Base-by-base conservation (phyloP, 768 basidiomycete genomes). In the Mycena latifolia region DNA sequence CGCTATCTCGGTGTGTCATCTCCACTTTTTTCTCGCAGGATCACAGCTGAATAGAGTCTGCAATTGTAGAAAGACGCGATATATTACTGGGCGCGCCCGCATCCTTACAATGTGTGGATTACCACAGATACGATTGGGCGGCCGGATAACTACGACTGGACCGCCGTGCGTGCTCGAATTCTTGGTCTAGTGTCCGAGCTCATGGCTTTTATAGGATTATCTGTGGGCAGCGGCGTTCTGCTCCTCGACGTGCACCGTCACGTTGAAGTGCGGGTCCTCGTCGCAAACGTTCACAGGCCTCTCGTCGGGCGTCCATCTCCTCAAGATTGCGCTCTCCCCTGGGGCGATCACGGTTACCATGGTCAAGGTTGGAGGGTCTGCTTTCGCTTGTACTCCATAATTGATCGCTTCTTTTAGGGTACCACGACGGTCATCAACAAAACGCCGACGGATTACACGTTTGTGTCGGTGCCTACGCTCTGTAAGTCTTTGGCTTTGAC, bases 181-280 rank as follows among this genome's bases (percentile, higher is more conserved):
- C 22, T 37, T 64, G 5, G 18, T 3, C 6, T n/a, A 22, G 11
- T 72, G 62, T 71, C 59, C 37, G 12, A 12, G 5, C 41, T 43
- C 15, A 46, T 22, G n/a, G 2, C 24, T 24, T 11, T 11, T n/a
- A 20, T 65, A 88, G 80, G 88, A 91, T 72, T 84, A 82, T 18
- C 82, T 93, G 65, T 94, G 88, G 87, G 90, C 85, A 0, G 85
- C 86, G 22, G 89, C 88, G 1, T 86, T 91, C 72, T 80, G 88
- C 31, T 86, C 84, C 6, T 80, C 80, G 5, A 76, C 84, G 18
- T 84, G 84, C 51, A 82, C 80, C 17, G 87, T 92, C 53, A 85
- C 82, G 17, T 80, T 92, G 50, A 79, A 79, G 25, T 75, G 77
- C 41, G 84, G 84, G 18, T 70, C 77, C 67, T 79, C 81, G 9